Percentiles rank a stretch among this genome's conserved stretches.
phyloP scores from a whole-genome alignment of 2,329 filamentous ascomycete species.

The Kalaharituber pfeilii region DNA sequence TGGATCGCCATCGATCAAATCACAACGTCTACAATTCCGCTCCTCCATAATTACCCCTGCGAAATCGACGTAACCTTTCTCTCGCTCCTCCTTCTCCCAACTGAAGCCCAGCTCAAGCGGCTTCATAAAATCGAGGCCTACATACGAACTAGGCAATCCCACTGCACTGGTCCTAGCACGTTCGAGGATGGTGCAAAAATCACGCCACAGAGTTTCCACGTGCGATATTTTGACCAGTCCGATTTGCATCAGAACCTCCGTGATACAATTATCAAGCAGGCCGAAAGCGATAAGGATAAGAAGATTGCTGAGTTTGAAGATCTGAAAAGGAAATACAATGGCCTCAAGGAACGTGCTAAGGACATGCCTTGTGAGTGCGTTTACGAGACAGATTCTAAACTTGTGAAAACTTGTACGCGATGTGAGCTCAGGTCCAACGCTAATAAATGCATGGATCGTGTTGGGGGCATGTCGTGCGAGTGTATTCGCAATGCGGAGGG shows the following conservation, averaged over 20 bases:
- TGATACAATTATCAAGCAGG: not conserved
- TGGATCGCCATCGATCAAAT: conserved; percentile 42
- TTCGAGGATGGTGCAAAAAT: conserved; percentile 39
- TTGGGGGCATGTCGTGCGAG: not conserved
- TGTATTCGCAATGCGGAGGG: conserved; percentile 22
- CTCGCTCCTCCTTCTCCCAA: conserved; percentile 33
- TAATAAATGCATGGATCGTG: conserved; percentile 25
- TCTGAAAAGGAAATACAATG: conserved; percentile 23
- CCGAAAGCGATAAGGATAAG: conserved; percentile 6
- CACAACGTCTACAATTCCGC: conserved; percentile 26
- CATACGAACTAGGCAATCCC: conserved; percentile 27
- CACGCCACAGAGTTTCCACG: conserved; percentile 40
- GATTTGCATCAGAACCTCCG: not conserved
- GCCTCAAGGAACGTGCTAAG: too few relatives aligned
- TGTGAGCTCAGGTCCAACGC: conserved; percentile 33
- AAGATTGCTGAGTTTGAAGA: conserved; percentile 25
- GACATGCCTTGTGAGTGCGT: too few relatives aligned
- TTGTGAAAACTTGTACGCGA: too few relatives aligned
- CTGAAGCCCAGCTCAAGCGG: conserved; percentile 31
- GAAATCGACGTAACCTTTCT: conserved; percentile 29
- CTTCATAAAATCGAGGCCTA: conserved; percentile 34
- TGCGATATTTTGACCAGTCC: conserved; percentile 29
- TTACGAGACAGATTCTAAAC: too few relatives aligned
- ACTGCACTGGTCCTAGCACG: conserved; percentile 37
- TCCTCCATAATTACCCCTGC: conserved; percentile 32